Base-by-base conservation (phyloP, 2,329 filamentous ascomycete genomes). In the Xylariaceae sp. region DNA sequence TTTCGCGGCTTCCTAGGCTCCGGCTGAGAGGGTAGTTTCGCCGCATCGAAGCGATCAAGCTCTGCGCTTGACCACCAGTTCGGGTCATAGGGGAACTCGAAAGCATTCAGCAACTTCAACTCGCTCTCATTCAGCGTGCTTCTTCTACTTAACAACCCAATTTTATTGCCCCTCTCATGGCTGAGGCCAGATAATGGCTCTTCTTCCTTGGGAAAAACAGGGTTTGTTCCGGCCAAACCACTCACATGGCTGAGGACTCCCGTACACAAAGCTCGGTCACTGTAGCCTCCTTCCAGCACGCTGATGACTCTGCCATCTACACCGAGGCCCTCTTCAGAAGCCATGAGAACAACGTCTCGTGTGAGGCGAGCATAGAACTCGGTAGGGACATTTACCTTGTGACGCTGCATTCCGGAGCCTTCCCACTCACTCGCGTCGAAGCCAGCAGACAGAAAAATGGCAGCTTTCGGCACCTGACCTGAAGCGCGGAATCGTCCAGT, bases 401-500 rank as follows among this genome's bases (percentile, higher is more conserved):
- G 94, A 43, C 94, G 82, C 71, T 99, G 94, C 94, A 99, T 99
- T 3, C 90, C 90, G 4, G 82, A 77, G 16, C 88, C 86, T 69
- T 99, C 94, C 85, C 89, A 95, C 67, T 99, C 91, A 66, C 92
- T 97, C 3, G 94, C 94, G 71, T 99, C 94, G 60, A 99, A 99
- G 0, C 94, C 95, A 2, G 94, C 92, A 42, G 93, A 97, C 45
- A 99, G 74, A 72, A 99, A 99, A 42, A 99, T 91, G 33, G 90
- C 93, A 2, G 89, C 89, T 63, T 87, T 93, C 4, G 91, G 88
- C 19, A 75, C 74, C 33, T 84, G 79, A 38, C 82, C 80, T 46
- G 79, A 74, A 16, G 76, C 73, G 10, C 75, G 77, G 31, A 94
- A 72, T 31, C 82, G 82, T 41, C 84, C 77, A 0, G 89, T 86